phyloP scores from a whole-genome alignment of 192 early-diverging fungal genomes.

The Coemansia umbellata region DNA sequence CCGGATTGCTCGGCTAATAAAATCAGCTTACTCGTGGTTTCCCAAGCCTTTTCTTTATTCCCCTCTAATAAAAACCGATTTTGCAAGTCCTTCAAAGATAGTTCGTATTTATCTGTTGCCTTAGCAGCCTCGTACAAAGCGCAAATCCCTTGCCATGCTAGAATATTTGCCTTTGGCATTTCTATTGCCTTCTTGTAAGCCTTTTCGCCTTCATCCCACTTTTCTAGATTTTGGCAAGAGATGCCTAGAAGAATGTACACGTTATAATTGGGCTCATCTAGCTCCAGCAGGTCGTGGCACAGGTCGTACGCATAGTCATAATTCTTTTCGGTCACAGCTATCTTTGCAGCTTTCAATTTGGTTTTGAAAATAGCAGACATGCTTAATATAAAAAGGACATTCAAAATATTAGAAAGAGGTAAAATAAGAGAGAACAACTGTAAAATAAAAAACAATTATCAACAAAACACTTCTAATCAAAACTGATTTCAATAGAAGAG shows the following conservation, averaged over 20 bases:
- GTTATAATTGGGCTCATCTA: conserved; percentile 44
- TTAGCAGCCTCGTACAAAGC: conserved; percentile 58
- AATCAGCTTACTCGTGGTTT: conserved; percentile 55
- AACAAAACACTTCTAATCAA: too few species aligned
- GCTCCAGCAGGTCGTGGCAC: conserved; percentile 46
- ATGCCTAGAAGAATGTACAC: conserved; percentile 64
- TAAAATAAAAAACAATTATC: too few species aligned
- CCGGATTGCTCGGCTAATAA: conserved; percentile 48
- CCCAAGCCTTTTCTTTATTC: conserved; percentile 33
- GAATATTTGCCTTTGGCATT: conserved; percentile 50
- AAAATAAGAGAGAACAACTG: too few species aligned
- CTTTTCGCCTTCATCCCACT: conserved; percentile 55
- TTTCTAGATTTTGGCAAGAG: conserved; percentile 58
- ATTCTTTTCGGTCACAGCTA: conserved; percentile 37
- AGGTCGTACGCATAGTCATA: conserved; percentile 49
- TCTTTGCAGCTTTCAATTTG: conserved; percentile 47
- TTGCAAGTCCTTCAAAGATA: conserved; percentile 24
- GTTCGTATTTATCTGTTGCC: conserved; percentile 15
- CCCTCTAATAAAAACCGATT: conserved; percentile 46
- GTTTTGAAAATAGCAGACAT: conserved; percentile 53
- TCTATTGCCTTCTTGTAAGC: conserved; percentile 59
- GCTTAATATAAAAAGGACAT: too few species aligned
- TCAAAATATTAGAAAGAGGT: too few species aligned
- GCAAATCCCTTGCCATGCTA: conserved; percentile 68
- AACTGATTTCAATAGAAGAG: not conserved